Base-by-base conservation (phyloP, 2,329 filamentous ascomycete species). In the Fusarium albidum region DNA sequence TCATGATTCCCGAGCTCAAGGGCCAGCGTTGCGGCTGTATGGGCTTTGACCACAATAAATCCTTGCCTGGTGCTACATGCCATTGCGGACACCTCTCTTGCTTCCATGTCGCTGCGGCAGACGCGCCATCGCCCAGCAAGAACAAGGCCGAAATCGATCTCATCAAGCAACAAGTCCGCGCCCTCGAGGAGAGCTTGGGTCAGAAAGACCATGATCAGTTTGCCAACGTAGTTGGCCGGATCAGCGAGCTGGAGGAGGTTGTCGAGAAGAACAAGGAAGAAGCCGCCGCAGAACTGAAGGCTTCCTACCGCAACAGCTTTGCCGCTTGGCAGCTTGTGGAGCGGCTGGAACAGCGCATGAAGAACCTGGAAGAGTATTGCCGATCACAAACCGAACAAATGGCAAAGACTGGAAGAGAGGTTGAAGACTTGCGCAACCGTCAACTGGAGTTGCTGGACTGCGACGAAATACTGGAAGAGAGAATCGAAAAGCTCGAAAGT, bases 21-120 rank as follows among this genome's bases (percentile, higher is more conserved):
- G 82, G 83, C 44, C 77, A 83, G 52, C 80, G 83, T 35, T 86
- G 83, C 68, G 82, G 79, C 37, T 86, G 83, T 62, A 79, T 82
- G 55, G 76, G 78, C 54, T 86, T 86, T 68, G 78, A 78, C 5
- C 76, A 81, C 51, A 85, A 84, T 68, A 75, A 73, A 43, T 67
- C 73, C n/a, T 72, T 81, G 10, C 82, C 83, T 1, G 79, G 82
- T 31, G 80, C 81, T 46, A 78, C 73, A 15, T 86, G 83, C 62
- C 78, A 83, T 43, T 86, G 83, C 60, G 83, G 83, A 6, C 83
- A 86, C 65, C 77, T 84, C 46, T 81, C 83, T 28, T 86, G 83
- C 68, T 86, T 81, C 64, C 83, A 86, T 64, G 72, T 80, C 52
- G 75, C 76, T 57, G 75, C 76, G n/a, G 71, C 77, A 25, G 77